Percentiles rank a stretch among this genome's conserved stretches.
Evolutionary conservation across 257 asterid genomes (phyloP).

Genomic region (Fraxinus pennsylvanica): DNA sequence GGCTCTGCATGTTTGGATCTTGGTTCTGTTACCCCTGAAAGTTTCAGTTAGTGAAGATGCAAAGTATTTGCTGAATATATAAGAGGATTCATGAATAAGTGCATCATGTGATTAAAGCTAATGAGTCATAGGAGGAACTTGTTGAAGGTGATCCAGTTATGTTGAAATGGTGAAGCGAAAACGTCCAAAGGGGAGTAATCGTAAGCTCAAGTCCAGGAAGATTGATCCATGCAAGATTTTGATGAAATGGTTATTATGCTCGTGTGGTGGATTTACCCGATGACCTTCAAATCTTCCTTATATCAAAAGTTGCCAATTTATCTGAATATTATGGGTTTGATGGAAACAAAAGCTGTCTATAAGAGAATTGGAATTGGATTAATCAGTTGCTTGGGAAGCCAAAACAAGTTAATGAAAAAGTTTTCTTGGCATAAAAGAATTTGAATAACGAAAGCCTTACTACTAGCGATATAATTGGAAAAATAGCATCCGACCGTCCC

Average conservation of each 20-base stretch:
- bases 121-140: not conserved
- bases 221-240: too few species aligned
- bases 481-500: too few species aligned
- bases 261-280: not conserved
- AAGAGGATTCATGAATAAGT: not conserved
- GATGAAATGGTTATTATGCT: not conserved
- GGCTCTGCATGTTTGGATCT: not conserved
- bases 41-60: not conserved
- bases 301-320: not conserved
- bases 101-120: not conserved
- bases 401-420: not conserved
- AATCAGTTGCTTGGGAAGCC: too few species aligned
- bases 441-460: not conserved
- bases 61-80: not conserved
- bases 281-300: not conserved
- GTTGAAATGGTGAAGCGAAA: too few species aligned
- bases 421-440: not conserved
- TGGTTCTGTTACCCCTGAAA: not conserved
- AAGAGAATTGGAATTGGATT: too few species aligned
- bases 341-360: too few species aligned
- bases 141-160: too few species aligned
- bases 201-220: too few species aligned
- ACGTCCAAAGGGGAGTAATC: too few species aligned
- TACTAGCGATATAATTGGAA: not conserved
- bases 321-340: not conserved